Evolutionary conservation across 1,139 yeast species (phyloP), one percentile per base, ranked within the genome.

Genomic region (Geotrichum citri-aurantii): DNA sequence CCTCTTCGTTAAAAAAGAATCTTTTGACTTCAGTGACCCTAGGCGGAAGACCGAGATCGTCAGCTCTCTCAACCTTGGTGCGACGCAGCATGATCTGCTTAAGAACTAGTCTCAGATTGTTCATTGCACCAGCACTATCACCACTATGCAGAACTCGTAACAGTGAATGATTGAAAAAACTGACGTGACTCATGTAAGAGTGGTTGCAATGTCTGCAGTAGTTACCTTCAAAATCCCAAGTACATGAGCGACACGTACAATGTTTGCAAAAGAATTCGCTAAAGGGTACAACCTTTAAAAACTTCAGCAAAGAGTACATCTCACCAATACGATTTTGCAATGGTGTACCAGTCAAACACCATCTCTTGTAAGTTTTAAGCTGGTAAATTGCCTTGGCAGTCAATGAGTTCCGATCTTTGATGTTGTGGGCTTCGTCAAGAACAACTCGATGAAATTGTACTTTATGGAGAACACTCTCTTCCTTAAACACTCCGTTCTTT

Each of bases 331-430:
- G 79, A 70, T 93, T 95, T 69, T 95, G 99, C 62, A 93, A 76
- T 0, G 99, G 99, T 0, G 99, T 93, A 65, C 99, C 99, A 1
- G 96, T 84, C 37, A 93, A 74, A 73, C 99, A 93, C 86, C 96
- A 88, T 63, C 96, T 76, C 66, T 89, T 88, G 51, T 82, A 77
- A 1, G 96, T 83, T 44, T 79, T 74, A 58, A 93, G 73, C 61
- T 79, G 77, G 70, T 88, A 90, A 1, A 95, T 97, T 0, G 98
- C 96, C 65, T 88, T 85, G 0, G 98, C 91, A 0, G 99, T 93
- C 42, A 92, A 92, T 55, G 96, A 86, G 55, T 92, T 89, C 62
- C 98, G 80, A 71, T 93, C 98, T 70, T 95, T 95, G 74, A 93
- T 92, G 69, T 92, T 92, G 72, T 93, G 99, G 0, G 99, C 99